These are phyloP conservation scores for Nemania sp. DNA, from an alignment of 2,329 filamentous ascomycete genomes.

Conservation along the genomic window DNA sequence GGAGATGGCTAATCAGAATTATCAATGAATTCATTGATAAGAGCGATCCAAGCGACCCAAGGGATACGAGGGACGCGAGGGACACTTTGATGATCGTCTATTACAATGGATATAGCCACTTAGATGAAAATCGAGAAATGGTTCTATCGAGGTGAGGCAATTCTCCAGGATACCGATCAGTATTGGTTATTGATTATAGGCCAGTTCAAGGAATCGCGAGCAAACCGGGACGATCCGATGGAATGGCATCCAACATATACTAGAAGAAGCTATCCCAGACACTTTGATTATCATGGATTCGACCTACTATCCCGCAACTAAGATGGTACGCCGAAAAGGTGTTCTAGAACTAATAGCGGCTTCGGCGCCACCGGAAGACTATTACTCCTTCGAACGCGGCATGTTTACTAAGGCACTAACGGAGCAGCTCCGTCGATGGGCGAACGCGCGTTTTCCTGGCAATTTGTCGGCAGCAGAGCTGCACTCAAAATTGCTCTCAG, in stretches of 20 bases:
- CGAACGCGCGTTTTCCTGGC: constrained; percentile 46
- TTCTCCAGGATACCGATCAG: neutral
- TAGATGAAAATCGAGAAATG: constrained; percentile 61
- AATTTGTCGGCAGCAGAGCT: constrained; percentile 57
- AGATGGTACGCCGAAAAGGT: constrained; percentile 55
- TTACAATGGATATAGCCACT: constrained; percentile 58
- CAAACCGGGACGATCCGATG: constrained; percentile 55
- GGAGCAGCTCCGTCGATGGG: constrained; percentile 54
- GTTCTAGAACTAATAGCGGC: constrained; percentile 61
- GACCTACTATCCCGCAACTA: constrained; percentile 59
- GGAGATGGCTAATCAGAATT: constrained; percentile 56
- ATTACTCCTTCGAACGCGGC: constrained; percentile 50
- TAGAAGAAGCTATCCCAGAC: constrained; percentile 60
- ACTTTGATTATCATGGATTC: constrained; percentile 63
- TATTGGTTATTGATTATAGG: constrained; percentile 27
- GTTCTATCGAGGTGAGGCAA: constrained; percentile 56
- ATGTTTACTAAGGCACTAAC: constrained; percentile 56
- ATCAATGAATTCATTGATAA: constrained; percentile 58
- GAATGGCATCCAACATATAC: constrained; percentile 58
- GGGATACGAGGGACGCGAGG: too few relatives aligned
- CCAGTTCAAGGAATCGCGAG: constrained; percentile 52
- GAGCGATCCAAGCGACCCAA: too few relatives aligned
- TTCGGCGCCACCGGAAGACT: constrained; percentile 56
- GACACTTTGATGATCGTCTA: constrained; percentile 63
- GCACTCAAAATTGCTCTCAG: constrained; percentile 56